Evolutionary conservation across 768 basidiomycete genomes (phyloP), one percentile per base, ranked within the genome.

Genomic region (Gautieria morchelliformis): DNA sequence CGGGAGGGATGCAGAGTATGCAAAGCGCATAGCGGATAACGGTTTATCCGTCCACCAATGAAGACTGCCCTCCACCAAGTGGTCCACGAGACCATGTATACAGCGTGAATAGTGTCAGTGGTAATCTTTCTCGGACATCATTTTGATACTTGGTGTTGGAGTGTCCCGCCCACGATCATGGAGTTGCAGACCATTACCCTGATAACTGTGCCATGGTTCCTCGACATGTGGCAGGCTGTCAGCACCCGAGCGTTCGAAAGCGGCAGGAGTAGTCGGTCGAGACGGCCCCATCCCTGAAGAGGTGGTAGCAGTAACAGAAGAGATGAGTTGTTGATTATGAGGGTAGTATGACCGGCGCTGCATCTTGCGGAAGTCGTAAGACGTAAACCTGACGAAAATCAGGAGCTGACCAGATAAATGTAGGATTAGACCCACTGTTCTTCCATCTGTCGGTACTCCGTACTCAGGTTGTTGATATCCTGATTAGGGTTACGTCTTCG

Each of bases 391-490:
- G 50, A 2, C 22, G 27, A 59, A 17, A 35, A 27, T 55, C 15
- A 44, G 45, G 17, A 44, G 11, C 27, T 2, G 39, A 27, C 0
- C 6, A 15, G 49, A 32, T 11, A 27, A 30, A 51, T 55, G 4
- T 53, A n/a, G 19, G 30, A 27, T 15, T 19, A 42, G 47, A 45
- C 80, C 59, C 65, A 97, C 93, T 95, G 93, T 68, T 97, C 93
- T 71, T 99, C 96, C 93, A 98, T 96, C 73, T 93, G 86, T 59
- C 89, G 76, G 90, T 94, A 93, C 70, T 99, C 96, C 0, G 82
- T 80, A 60, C 87, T 91, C 52, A 99, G 71, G 58, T 83, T 85
- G 59, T 76, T 80, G 53, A 83, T 68, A 63, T 96, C 94, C 63
- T 93, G 89, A 58, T 88, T 89, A 9, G 84, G 85, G 69, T 95